These are phyloP conservation scores for Lachancea sp. DNA, from an alignment of 805 yeast genomes.

Conservation along the genomic window DNA sequence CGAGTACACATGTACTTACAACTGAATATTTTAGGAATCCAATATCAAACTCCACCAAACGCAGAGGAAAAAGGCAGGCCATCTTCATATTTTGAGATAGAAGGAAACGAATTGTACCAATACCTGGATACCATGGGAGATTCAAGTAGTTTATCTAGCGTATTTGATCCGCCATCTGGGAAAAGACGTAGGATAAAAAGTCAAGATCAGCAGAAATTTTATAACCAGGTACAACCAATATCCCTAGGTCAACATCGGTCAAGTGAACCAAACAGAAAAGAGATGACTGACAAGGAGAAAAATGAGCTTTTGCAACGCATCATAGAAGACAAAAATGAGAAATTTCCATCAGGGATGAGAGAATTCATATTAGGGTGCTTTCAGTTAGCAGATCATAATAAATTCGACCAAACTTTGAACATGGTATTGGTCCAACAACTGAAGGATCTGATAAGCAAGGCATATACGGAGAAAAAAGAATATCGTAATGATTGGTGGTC, in stretches of 20 bases:
- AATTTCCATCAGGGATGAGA: conserved; percentile 17
- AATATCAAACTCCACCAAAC: too few species aligned
- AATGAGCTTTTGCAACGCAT: conserved; percentile 6
- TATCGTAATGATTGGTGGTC: conserved; percentile 27
- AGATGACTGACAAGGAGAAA: conserved; percentile 5
- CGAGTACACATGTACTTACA: background rate
- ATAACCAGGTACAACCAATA: conserved; percentile 27
- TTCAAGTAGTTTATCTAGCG: background rate
- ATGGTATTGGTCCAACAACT: conserved; percentile 22
- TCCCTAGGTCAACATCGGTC: conserved; percentile 16
- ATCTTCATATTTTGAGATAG: too few species aligned
- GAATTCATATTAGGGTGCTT: conserved; percentile 21
- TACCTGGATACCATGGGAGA: conserved; percentile 1
- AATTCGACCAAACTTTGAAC: conserved; percentile 11
- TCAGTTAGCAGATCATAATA: conserved; percentile 13
- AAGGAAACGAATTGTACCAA: too few species aligned
- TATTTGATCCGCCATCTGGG: background rate
- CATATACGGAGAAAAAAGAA: conserved; percentile 19
- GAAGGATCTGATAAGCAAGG: conserved; percentile 23
- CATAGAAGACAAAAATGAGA: background rate
- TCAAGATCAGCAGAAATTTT: conserved; percentile 4
- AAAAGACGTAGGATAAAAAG: background rate
- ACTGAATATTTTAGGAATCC: too few species aligned
- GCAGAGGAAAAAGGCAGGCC: too few species aligned
- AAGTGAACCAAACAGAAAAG: background rate